These are phyloP conservation scores for Dactylorhiza incarnata DNA, from an alignment of 106 monocot species.

Conservation along the genomic window DNA sequence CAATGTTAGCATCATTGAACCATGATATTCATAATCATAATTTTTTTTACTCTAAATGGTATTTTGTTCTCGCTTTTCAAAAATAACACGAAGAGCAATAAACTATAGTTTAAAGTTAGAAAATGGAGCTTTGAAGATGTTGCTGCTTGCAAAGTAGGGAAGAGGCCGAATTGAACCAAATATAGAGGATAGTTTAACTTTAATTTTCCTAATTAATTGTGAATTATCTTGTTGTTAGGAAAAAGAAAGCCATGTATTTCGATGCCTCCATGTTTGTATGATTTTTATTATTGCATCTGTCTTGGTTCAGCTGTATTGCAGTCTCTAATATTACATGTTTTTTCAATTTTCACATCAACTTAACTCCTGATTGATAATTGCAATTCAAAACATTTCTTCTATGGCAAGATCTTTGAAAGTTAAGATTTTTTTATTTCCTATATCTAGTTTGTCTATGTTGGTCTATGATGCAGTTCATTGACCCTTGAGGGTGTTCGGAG, in stretches of 20 bases:
- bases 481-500: slow-evolving; percentile 92
- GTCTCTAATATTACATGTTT: background rate
- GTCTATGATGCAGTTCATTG: slow-evolving; percentile 52
- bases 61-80: too few species aligned
- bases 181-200: background rate
- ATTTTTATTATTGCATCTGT: background rate
- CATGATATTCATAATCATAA: too few species aligned
- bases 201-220: background rate
- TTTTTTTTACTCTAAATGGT: too few species aligned
- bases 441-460: background rate
- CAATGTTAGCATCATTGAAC: too few species aligned
- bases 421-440: background rate
- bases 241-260: background rate
- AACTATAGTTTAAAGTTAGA: background rate
- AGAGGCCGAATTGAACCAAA: background rate
- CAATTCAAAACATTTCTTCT: background rate
- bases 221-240: background rate
- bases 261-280: background rate
- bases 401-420: background rate
- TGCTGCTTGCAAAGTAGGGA: background rate
- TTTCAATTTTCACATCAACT: background rate
- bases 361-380: background rate
- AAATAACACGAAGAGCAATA: background rate
- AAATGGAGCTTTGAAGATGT: background rate
- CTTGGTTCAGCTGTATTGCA: background rate